Conservation (phyloP, 2,329 filamentous ascomycete genomes). For the Seiridium unicorne region DNA sequence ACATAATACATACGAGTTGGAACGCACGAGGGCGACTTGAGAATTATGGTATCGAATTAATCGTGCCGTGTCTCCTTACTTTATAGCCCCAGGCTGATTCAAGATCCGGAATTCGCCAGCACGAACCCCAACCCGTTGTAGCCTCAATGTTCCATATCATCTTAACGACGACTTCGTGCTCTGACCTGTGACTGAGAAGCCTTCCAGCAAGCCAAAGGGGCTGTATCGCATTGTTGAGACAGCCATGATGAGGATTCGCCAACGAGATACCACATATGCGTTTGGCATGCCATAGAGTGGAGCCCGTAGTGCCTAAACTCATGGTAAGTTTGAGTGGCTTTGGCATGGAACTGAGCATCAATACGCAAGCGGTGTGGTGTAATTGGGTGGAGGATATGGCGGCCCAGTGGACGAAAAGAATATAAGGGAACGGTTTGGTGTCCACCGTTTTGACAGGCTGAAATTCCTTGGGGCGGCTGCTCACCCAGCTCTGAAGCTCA, state of each 20-base stretch:
- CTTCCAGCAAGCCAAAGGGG: conserved; percentile 56
- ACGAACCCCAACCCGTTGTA: conserved; percentile 51
- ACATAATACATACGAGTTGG: no score
- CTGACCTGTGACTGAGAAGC: conserved; percentile 48
- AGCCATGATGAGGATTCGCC: conserved; percentile 54
- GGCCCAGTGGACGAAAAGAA: conserved; percentile 52
- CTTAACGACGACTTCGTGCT: conserved; percentile 37
- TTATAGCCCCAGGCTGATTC: conserved; percentile 40
- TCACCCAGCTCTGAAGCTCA: conserved; percentile 47
- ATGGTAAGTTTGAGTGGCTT: conserved; percentile 14
- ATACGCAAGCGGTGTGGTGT: conserved; percentile 53
- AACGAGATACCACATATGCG: conserved; percentile 55
- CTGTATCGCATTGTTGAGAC: conserved; percentile 56
- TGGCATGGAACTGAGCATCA: conserved; percentile 46
- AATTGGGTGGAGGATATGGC: conserved; percentile 58
- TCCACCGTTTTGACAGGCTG: conserved; percentile 41
- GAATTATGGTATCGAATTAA: no score
- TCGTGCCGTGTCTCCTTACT: conserved; percentile 12
- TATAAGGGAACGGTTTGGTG: conserved; percentile 45
- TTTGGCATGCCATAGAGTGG: conserved; percentile 53
- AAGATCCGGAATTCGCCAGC: conserved; percentile 52
- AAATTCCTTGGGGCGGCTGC: conserved; percentile 44
- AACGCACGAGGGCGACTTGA: no score
- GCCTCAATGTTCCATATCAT: conserved; percentile 49
- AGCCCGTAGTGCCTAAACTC: conserved; percentile 26